Base-by-base conservation (phyloP, 371 early-diverging fungal genomes). In the Dinochytrium kinnereticum region DNA sequence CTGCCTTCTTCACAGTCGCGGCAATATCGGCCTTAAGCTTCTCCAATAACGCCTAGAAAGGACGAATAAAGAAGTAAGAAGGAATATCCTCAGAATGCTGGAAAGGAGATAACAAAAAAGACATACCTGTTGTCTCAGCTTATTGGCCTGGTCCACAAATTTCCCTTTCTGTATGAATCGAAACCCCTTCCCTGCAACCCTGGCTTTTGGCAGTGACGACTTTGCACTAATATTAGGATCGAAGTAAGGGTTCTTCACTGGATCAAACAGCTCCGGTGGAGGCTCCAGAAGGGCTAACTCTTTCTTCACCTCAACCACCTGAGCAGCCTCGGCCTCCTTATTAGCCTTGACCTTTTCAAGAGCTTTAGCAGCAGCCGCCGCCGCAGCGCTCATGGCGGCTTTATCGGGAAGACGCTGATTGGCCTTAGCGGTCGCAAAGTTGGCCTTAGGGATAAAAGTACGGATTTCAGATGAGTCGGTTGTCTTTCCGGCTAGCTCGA, bases 11-110 rank as follows among this genome's bases (percentile, higher is more conserved):
- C 0, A 91, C 95, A 50, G 86, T 87, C 64, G 91, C 92, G 0
- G 92, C 93, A 78, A 97, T 95, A 59, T 95, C 91, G 36, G 87
- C 83, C 73, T 94, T 94, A 36, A 98, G 80, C 73, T 92, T 88
- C 75, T 96, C 96, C 50, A 96, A 77, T 72, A 89, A 87, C 21
- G 89, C 90, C 77, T 83, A 21, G 7, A n/a, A n/a, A n/a, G n/a
- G n/a, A n/a, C n/a, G n/a, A n/a, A n/a, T n/a, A n/a, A n/a, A n/a
- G n/a, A n/a, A n/a, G n/a, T n/a, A n/a, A n/a, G n/a, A n/a, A n/a
- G n/a, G n/a, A n/a, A n/a, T n/a, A n/a, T n/a, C n/a, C n/a, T n/a
- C n/a, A n/a, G n/a, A n/a, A n/a, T n/a, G n/a, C n/a, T n/a, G n/a
- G n/a, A n/a, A n/a, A n/a, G n/a, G n/a, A n/a, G n/a, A n/a, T n/a